Base-by-base conservation (phyloP, 768 basidiomycete genomes). In the Amanita exitialis region DNA sequence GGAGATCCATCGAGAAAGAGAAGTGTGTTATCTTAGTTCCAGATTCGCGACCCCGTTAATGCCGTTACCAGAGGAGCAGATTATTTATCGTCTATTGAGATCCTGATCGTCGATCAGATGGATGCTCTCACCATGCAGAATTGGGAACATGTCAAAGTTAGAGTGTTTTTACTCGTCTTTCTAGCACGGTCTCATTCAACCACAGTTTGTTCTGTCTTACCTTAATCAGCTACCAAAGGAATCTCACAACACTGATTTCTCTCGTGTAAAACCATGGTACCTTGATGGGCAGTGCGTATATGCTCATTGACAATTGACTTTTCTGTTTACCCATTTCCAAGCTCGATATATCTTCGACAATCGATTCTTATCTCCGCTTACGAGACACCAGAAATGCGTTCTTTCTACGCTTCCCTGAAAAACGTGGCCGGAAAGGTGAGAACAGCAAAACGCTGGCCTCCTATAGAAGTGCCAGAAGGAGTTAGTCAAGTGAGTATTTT, bases 41-140 rank as follows among this genome's bases (percentile, higher is more conserved):
- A 18, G 15, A n/a, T 30, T 4, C 6, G 4, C 34, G n/a, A 4
- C 6, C 49, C 57, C 1, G 55, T 9, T 27, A 12, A 51, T 10
- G 21, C 23, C 37, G 12, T 32, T 15, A 16, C 36, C 44, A 42
- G 35, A 15, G 8, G 47, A 91, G 90, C 81, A 9, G 96, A 99
- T 66, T 92, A 95, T 63, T 71, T 99, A 47, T 90, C 90, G 9
- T 95, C 92, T 2, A 87, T 99, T 50, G 96, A 99, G 62, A 67
- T 98, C 4, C 68, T 92, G 18, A 68, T 98, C n/a, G 74, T 90
- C 13, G 96, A 98, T 64, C 93, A 96, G 60, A 73, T 90, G 72
- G 92, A 98, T 64, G 86, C 86, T 3, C 76, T 98, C 58, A 77
- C 80, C 3, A 98, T 98, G 96, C 96, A 98, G 69, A 99, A 99